Percentiles rank a stretch among this genome's conserved stretches.
These are phyloP conservation scores for Podospora pseudocomata DNA, from an alignment of 495 filamentous ascomycete genomes.

Conservation along the genomic window DNA sequence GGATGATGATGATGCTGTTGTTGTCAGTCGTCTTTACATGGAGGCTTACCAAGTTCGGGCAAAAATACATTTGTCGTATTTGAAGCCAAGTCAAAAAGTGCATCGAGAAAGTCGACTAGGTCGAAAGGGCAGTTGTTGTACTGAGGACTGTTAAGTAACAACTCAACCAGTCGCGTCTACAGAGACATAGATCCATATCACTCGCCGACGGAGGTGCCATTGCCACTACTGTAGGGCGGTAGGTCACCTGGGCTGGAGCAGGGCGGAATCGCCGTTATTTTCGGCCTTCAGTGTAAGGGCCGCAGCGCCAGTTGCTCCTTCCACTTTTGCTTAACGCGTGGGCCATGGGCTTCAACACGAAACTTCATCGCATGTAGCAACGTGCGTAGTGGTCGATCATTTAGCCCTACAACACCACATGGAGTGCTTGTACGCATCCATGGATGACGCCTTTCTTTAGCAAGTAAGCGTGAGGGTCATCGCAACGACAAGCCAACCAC, in stretches of 20 bases:
- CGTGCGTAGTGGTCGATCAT: neutral
- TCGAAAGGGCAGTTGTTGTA: no score
- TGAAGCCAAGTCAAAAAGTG: neutral
- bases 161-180: no score
- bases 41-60: neutral
- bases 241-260: neutral
- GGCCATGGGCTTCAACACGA: neutral
- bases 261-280: neutral
- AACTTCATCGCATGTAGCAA: neutral
- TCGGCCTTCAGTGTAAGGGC: neutral
- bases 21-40: neutral
- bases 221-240: no score
- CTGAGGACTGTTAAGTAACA: no score
- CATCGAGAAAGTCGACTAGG: neutral
- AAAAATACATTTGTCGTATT: neutral
- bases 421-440: no score
- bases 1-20: neutral
- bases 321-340: neutral
- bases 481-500: no score
- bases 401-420: neutral
- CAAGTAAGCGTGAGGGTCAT: neutral
- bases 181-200: no score
- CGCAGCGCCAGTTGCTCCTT: neutral
- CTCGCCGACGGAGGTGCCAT: no score
- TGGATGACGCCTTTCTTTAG: no score